These are phyloP conservation scores for Leccinum variicolor DNA, from an alignment of 768 basidiomycete genomes.

Conservation along the genomic window DNA sequence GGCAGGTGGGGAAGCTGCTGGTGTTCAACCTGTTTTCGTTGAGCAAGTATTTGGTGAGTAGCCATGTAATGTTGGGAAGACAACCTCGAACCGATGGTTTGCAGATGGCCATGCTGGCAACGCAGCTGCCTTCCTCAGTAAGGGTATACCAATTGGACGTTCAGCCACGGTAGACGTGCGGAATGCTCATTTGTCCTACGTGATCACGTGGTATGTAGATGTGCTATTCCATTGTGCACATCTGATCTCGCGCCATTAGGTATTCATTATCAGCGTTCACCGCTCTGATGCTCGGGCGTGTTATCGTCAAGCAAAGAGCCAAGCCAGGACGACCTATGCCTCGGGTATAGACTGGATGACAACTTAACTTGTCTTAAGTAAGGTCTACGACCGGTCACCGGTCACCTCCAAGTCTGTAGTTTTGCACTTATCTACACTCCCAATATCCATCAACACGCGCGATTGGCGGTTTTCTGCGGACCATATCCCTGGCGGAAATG, in stretches of 20 bases:
- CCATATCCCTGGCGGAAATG: constrained; percentile 4
- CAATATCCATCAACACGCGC: background rate
- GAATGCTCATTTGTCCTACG: constrained; percentile 93
- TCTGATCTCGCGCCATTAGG: constrained; percentile 45
- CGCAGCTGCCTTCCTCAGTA: constrained; percentile 50
- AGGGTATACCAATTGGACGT: constrained; percentile 85
- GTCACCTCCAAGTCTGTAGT: constrained; percentile 1
- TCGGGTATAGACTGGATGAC: constrained; percentile 32
- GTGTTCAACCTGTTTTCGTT: constrained; percentile 58
- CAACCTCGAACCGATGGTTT: constrained; percentile 5
- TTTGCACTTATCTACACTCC: background rate
- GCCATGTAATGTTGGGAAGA: background rate
- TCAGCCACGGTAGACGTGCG: constrained; percentile 80
- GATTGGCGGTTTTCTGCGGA: background rate
- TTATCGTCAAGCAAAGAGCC: constrained; percentile 54
- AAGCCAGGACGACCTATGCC: constrained; percentile 54
- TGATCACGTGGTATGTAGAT: constrained; percentile 79
- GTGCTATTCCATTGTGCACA: background rate
- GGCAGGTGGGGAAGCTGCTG: constrained; percentile 66
- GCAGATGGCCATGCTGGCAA: constrained; percentile 86
- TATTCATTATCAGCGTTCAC: constrained; percentile 87
- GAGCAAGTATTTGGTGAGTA: constrained; percentile 87
- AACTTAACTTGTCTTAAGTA: background rate
- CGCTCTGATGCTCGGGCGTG: constrained; percentile 71
- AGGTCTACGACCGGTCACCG: background rate